Evolutionary conservation across 257 asterid species (phyloP).

Genomic region (Nicotiana tabacum): DNA sequence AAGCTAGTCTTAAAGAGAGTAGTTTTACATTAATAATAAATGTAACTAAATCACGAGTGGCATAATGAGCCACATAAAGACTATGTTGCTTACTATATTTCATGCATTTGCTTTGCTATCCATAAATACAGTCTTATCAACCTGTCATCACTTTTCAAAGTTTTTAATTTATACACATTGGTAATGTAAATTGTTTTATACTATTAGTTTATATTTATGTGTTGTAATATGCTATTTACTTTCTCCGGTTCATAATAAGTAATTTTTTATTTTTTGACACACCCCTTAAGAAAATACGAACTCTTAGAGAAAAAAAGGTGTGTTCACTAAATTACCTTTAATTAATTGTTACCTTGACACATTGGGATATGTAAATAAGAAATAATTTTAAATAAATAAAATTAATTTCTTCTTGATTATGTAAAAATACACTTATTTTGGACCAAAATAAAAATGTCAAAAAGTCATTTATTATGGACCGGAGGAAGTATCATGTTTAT

Average conservation of each 20-base stretch:
- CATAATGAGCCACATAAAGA: conserved; percentile 26
- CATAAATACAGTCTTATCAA: not conserved
- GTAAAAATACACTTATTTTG: too few relatives aligned
- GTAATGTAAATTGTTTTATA: not conserved
- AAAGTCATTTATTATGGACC: too few relatives aligned
- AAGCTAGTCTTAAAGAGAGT: conserved; percentile 30
- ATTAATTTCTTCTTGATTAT: too few relatives aligned
- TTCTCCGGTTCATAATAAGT: too few relatives aligned
- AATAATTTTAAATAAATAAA: too few relatives aligned
- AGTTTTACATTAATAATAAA: conserved; percentile 39
- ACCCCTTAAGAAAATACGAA: too few relatives aligned
- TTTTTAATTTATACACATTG: not conserved
- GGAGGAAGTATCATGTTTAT: not conserved
- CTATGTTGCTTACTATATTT: not conserved
- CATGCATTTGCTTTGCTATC: conserved; percentile 17
- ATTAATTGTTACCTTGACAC: too few relatives aligned
- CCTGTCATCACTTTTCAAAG: not conserved
- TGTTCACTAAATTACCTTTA: too few relatives aligned
- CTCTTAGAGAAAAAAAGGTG: too few relatives aligned
- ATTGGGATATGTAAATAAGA: too few relatives aligned
- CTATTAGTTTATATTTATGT: not conserved
- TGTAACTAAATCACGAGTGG: conserved; percentile 40
- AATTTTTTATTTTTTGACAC: too few relatives aligned
- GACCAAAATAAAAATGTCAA: too few relatives aligned
- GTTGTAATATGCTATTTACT: not conserved